A percentile compares a stretch with the other conserved stretches of the same genome.
These are phyloP conservation scores for Pyrenula aspistea DNA, from an alignment of 495 filamentous ascomycete genomes.

Conservation along the genomic window DNA sequence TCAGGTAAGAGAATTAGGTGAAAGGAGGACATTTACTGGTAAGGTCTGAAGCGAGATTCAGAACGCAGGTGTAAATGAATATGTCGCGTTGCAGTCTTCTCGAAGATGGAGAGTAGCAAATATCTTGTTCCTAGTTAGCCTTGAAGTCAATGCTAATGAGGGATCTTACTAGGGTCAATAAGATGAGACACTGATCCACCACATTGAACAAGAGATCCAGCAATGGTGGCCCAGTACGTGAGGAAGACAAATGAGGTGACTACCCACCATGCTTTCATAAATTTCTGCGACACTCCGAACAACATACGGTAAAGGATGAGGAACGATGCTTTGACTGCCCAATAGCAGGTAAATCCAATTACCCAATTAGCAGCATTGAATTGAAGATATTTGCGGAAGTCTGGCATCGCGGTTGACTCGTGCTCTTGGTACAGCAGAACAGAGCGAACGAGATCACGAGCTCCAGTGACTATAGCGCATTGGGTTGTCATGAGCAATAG, in stretches of 20 bases:
- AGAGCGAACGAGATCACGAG: not conserved
- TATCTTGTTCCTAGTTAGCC: not conserved
- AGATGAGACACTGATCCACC: not conserved
- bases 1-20: not conserved
- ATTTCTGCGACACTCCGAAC: not conserved
- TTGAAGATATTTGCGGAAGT: not conserved
- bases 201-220: not conserved
- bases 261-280: not conserved
- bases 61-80: not conserved
- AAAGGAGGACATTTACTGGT: not conserved
- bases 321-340: not conserved
- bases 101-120: not conserved
- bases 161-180: not conserved
- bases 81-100: not conserved
- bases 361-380: not conserved
- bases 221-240: not conserved
- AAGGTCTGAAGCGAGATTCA: not conserved
- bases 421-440: not conserved
- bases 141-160: not conserved
- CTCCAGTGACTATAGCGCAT: not conserved
- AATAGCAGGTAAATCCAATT: not conserved
- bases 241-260: not conserved
- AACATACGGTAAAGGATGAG: not conserved
- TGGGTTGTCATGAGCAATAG: not conserved
- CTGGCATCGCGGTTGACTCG: not conserved